These are phyloP conservation scores for Botrytis squamosa DNA, from an alignment of 2,329 filamentous ascomycete genomes.

Conservation along the genomic window DNA sequence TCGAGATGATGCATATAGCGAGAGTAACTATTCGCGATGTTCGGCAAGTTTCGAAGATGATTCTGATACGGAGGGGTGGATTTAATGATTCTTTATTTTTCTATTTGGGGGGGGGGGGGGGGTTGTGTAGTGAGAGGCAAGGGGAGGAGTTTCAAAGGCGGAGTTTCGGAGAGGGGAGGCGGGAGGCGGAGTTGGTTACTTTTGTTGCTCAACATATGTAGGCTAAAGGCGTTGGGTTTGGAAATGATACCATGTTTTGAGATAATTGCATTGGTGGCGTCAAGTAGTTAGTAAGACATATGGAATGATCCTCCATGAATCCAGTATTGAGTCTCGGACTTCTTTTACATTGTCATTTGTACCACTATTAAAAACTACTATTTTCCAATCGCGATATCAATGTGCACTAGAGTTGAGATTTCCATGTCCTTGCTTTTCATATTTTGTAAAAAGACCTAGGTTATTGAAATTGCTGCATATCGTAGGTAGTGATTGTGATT, in stretches of 20 bases:
- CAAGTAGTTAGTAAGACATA: too few species aligned
- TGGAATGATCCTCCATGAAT: neutral
- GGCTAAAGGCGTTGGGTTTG: neutral
- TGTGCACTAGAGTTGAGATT: neutral
- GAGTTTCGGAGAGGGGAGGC: neutral
- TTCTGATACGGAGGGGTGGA: neutral
- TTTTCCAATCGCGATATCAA: neutral
- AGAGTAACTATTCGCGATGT: conserved; percentile 7
- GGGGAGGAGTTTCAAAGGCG: neutral
- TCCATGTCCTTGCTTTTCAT: neutral
- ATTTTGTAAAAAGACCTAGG: neutral
- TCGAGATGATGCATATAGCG: neutral
- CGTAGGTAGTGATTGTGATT: neutral
- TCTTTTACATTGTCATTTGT: neutral
- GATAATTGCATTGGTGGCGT: neutral
- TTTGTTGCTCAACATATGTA: neutral
- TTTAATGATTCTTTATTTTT: neutral
- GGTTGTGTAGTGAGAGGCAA: neutral
- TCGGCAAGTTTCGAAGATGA: neutral
- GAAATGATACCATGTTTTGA: neutral
- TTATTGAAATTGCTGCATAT: neutral
- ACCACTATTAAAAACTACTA: neutral
- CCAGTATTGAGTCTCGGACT: neutral
- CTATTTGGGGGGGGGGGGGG: neutral
- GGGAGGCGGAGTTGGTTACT: neutral